Evolutionary conservation across 1,284 basidiomycete genomes (phyloP).

Genomic region (Cronartium quercuum): DNA sequence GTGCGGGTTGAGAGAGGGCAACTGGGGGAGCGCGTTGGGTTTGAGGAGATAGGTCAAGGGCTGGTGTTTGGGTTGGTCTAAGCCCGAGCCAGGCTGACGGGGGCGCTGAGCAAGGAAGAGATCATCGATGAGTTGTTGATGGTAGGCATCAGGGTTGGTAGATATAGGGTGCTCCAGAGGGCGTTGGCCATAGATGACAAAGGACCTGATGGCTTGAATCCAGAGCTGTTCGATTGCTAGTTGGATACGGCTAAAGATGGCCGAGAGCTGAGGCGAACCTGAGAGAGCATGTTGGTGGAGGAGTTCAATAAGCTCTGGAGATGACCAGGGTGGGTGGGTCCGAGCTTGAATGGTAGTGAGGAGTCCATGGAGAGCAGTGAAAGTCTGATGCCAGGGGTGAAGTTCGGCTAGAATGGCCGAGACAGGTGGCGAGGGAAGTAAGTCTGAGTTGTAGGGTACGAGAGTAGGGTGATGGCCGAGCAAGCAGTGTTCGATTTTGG

Average conservation of each 20-base stretch:
- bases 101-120: conserved; percentile 6
- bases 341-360: not conserved
- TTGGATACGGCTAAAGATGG: conserved; percentile 17
- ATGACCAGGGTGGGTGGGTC: not conserved
- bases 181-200: conserved; percentile 24
- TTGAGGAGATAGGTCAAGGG: not conserved
- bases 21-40: not conserved
- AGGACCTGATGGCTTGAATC: conserved; percentile 4
- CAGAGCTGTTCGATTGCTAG: conserved; percentile 1
- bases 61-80: not conserved
- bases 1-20: conserved; percentile 7
- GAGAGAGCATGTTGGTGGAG: conserved; percentile 6
- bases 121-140: not conserved
- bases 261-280: not conserved
- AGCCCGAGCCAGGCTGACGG: not conserved
- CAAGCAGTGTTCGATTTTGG: conserved; percentile 6
- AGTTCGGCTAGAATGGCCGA: conserved; percentile 7
- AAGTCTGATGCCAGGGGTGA: not conserved
- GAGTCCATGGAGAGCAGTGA: not conserved
- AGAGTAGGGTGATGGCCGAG: conserved; percentile 17
- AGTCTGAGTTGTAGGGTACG: not conserved
- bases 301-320: conserved; percentile 9
- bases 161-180: not conserved
- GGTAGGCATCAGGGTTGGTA: not conserved
- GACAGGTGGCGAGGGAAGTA: conserved; percentile 7